Percentiles rank a stretch among this genome's conserved stretches.
These are phyloP conservation scores for Colletotrichum navitas DNA, from an alignment of 2,329 filamentous ascomycete genomes.

Conservation along the genomic window DNA sequence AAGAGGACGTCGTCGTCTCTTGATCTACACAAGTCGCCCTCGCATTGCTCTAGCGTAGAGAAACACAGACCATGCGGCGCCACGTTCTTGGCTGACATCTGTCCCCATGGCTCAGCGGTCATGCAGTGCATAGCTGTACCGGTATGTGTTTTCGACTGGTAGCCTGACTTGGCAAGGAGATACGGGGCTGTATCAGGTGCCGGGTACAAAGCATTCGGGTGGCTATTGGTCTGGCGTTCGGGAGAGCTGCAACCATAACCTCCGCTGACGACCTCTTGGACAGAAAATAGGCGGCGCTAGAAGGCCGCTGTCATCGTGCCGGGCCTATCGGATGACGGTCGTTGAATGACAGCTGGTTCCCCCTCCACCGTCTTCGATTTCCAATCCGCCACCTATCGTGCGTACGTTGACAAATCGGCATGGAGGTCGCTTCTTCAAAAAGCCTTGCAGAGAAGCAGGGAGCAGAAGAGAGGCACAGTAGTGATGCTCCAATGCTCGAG, in stretches of 20 bases:
- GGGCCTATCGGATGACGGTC: not conserved
- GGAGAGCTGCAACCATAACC: not conserved
- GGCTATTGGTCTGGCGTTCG: slow-evolving; percentile 1
- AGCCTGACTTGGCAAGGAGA: slow-evolving; percentile 1
- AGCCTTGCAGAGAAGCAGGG: not conserved
- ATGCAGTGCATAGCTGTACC: slow-evolving; percentile 6
- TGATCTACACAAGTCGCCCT: not conserved
- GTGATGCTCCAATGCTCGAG: not conserved
- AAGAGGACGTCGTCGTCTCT: not conserved
- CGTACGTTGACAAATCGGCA: not conserved
- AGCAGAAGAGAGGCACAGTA: not conserved
- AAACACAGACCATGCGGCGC: not conserved
- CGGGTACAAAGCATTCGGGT: not conserved
- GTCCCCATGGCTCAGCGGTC: not conserved
- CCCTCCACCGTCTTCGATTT: not conserved
- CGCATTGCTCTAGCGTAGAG: not conserved
- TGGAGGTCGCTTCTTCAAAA: not conserved
- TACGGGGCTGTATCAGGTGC: not conserved
- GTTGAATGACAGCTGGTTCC: not conserved
- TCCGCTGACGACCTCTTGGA: not conserved
- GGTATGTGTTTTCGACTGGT: not conserved
- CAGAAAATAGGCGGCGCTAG: slow-evolving; percentile 5
- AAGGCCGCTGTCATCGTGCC: not conserved
- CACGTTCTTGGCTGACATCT: not conserved
- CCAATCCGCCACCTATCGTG: not conserved